Evolutionary conservation across 2,329 filamentous ascomycete species (phyloP).

Genomic region (Fusarium sacchari): DNA sequence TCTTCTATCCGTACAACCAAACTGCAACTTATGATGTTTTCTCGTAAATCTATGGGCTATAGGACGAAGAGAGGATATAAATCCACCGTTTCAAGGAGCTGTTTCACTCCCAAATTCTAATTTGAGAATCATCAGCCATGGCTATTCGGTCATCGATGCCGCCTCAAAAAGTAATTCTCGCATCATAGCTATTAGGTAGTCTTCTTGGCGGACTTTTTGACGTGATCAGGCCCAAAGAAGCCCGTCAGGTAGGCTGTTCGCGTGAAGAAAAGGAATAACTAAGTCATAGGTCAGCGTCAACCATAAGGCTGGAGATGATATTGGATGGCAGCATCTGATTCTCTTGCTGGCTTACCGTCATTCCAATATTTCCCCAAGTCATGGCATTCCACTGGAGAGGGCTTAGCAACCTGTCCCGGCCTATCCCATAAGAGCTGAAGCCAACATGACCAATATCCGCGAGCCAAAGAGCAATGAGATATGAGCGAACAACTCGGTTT

Average conservation of each 20-base stretch:
- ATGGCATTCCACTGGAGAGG: conserved; percentile 72
- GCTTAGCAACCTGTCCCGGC: conserved; percentile 62
- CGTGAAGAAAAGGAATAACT: conserved; percentile 66
- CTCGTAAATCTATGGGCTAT: not conserved
- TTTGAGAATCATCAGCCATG: not conserved
- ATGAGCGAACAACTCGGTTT: conserved; percentile 72
- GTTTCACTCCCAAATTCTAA: not conserved
- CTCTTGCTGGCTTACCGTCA: conserved; percentile 61
- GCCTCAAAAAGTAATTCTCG: not conserved
- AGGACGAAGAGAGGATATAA: not conserved
- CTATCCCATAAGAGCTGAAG: conserved; percentile 68
- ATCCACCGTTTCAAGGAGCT: not conserved
- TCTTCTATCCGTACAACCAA: not conserved
- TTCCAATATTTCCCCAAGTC: conserved; percentile 78
- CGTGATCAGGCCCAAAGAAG: conserved; percentile 62
- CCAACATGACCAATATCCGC: conserved; percentile 76
- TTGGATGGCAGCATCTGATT: not conserved
- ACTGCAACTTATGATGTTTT: not conserved
- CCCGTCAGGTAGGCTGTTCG: conserved; percentile 68
- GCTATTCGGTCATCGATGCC: not conserved
- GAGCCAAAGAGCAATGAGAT: conserved; percentile 71
- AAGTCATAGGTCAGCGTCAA: not conserved
- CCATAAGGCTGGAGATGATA: not conserved
- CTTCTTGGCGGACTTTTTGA: conserved; percentile 42
- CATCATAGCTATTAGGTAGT: conserved; percentile 16